These are phyloP conservation scores for Erigeron canadensis DNA, from an alignment of 129 eudicot genomes.

Conservation along the genomic window DNA sequence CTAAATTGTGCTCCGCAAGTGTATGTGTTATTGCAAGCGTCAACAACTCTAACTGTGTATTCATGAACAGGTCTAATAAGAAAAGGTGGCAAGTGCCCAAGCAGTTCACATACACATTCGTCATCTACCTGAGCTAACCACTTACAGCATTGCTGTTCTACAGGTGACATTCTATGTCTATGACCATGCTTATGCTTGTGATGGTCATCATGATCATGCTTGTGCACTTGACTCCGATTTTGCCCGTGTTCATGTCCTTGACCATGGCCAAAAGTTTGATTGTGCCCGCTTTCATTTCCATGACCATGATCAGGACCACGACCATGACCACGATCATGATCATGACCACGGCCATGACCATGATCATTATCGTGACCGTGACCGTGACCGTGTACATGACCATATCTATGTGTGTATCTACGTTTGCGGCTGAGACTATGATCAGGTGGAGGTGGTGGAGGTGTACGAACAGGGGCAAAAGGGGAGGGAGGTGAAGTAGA, in stretches of 20 bases:
- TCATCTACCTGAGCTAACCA: slow-evolving; percentile 68
- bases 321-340: slow-evolving; percentile 14
- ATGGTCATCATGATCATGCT: background rate
- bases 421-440: slow-evolving; percentile 40
- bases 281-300: background rate
- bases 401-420: slow-evolving; percentile 20
- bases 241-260: background rate
- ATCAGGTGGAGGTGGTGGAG: slow-evolving; percentile 44
- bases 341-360: slow-evolving; percentile 38
- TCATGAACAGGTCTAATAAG: slow-evolving; percentile 72
- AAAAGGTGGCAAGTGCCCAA: slow-evolving; percentile 61
- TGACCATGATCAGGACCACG: background rate
- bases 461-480: slow-evolving; percentile 10
- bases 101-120: slow-evolving; percentile 75
- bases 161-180: slow-evolving; percentile 36
- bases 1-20: slow-evolving; percentile 48
- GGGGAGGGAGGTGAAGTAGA: slow-evolving; percentile 56
- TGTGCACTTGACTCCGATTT: background rate
- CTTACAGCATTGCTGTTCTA: slow-evolving; percentile 66
- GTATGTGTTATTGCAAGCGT: slow-evolving; percentile 50
- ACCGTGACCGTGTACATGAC: slow-evolving; percentile 38
- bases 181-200: slow-evolving; percentile 19
- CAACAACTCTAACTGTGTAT: slow-evolving; percentile 52
- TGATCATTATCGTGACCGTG: slow-evolving; percentile 30
- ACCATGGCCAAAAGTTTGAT: slow-evolving; percentile 3